Conservation (phyloP, 495 filamentous ascomycete genomes). For the Penicillium paradoxum region DNA sequence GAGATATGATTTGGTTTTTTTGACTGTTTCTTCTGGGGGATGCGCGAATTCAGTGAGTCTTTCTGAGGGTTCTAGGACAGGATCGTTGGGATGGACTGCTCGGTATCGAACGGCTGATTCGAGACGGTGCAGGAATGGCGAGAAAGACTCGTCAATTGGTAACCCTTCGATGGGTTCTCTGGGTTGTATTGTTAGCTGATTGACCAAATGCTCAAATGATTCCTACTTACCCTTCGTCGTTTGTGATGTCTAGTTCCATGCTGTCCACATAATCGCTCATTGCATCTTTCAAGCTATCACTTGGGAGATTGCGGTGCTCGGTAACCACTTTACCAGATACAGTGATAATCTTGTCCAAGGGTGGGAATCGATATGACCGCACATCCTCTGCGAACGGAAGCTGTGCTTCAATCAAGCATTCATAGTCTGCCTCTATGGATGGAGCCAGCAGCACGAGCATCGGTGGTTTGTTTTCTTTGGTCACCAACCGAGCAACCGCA, state of each 20-base stretch:
- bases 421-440: conserved; percentile 73
- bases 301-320: conserved; percentile 84
- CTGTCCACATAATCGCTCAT: conserved; percentile 90
- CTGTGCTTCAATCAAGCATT: conserved; percentile 85
- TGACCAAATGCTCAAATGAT: neutral
- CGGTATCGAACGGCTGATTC: conserved; percentile 78
- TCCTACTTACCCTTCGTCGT: conserved; percentile 66
- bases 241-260: conserved; percentile 74
- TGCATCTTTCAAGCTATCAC: conserved; percentile 61
- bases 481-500: conserved; percentile 79
- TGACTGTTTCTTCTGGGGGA: conserved; percentile 62
- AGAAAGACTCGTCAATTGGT: conserved; percentile 77
- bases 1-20: conserved; percentile 50
- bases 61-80: conserved; percentile 60
- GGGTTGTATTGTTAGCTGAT: neutral
- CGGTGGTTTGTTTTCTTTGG: conserved; percentile 73
- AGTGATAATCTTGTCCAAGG: conserved; percentile 81
- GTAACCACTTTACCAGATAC: conserved; percentile 79
- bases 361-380: conserved; percentile 82
- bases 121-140: conserved; percentile 87
- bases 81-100: conserved; percentile 66
- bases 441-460: conserved; percentile 77
- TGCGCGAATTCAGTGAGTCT: conserved; percentile 70
- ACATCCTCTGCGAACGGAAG: conserved; percentile 95
- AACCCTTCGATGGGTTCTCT: conserved; percentile 70